Evolutionary conservation across 352 stramenopile species (phyloP).

Genomic region (Phytophthora chlamydospora): DNA sequence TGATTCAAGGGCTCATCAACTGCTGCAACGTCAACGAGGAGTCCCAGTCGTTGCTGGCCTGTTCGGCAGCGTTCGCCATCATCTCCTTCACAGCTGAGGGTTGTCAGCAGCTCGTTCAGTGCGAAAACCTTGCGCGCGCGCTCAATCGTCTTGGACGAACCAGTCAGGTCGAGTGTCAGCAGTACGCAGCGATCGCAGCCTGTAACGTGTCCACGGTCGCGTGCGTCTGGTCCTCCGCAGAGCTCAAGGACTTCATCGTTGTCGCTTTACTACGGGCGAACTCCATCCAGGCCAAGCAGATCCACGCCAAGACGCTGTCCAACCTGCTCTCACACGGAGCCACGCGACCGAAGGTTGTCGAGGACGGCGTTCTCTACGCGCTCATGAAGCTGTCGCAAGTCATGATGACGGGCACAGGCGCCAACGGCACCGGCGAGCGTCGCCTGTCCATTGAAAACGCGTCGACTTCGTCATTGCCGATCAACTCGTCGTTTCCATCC

Average conservation of each 20-base stretch:
- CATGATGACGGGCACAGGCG: slow-evolving; percentile 30
- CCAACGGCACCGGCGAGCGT: slow-evolving; percentile 2
- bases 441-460: slow-evolving; percentile 9
- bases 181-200: slow-evolving; percentile 79
- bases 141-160: slow-evolving; percentile 76
- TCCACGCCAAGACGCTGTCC: slow-evolving; percentile 81
- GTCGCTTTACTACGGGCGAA: slow-evolving; percentile 78
- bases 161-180: slow-evolving; percentile 78
- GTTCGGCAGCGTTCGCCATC: slow-evolving; percentile 79
- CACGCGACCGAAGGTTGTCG: slow-evolving; percentile 61
- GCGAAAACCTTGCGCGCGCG: slow-evolving; percentile 56
- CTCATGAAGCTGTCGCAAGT: slow-evolving; percentile 84
- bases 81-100: slow-evolving; percentile 75
- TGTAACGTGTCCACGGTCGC: slow-evolving; percentile 75
- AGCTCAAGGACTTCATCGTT: slow-evolving; percentile 87
- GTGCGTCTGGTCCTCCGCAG: slow-evolving; percentile 75
- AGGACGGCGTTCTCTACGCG: slow-evolving; percentile 80
- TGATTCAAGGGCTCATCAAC: slow-evolving; percentile 69
- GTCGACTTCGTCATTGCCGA: not conserved
- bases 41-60: slow-evolving; percentile 68
- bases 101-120: slow-evolving; percentile 55
- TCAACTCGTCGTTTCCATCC: not conserved
- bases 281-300: slow-evolving; percentile 81
- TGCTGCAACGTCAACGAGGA: slow-evolving; percentile 81
- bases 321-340: slow-evolving; percentile 72